These are phyloP conservation scores for Saccharomycopsis synnaedendra DNA, from an alignment of 805 yeast genomes.

Conservation along the genomic window DNA sequence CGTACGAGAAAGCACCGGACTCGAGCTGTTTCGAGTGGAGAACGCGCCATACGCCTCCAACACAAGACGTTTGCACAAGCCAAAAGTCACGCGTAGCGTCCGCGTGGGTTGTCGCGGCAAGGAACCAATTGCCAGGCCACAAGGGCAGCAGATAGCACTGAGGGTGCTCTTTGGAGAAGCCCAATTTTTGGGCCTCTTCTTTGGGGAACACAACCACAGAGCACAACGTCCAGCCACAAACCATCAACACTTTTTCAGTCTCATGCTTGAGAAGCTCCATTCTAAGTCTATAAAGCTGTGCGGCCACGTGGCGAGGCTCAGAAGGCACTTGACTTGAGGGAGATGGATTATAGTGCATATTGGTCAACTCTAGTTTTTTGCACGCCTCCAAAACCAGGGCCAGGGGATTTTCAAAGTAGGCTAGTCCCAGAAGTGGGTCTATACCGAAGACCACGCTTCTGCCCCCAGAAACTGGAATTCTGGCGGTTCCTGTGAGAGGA, in stretches of 20 bases:
- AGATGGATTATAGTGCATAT: too few relatives aligned
- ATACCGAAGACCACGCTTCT: too few relatives aligned
- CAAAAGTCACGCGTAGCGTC: constrained; percentile 6
- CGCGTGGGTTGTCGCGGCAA: constrained; percentile 6
- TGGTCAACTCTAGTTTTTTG: too few relatives aligned
- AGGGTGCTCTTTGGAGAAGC: not conserved
- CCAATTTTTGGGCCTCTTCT: not conserved
- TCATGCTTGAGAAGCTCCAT: constrained; percentile 16
- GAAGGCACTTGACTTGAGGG: too few relatives aligned
- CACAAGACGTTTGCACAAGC: constrained; percentile 13
- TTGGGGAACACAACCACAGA: constrained; percentile 4
- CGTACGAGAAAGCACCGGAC: not conserved
- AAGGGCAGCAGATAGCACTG: not conserved
- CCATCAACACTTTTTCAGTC: constrained; percentile 13
- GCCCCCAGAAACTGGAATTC: too few relatives aligned
- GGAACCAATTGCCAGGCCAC: constrained; percentile 17
- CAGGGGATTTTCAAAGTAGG: too few relatives aligned
- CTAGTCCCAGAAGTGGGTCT: too few relatives aligned
- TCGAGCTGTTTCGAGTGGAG: not conserved
- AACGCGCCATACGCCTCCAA: constrained; percentile 10
- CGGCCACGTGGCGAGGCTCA: too few relatives aligned
- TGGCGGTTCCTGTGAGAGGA: too few relatives aligned
- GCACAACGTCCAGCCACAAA: constrained; percentile 13
- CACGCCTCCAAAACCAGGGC: too few relatives aligned
- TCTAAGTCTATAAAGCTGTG: constrained; percentile 9